A percentile compares a stretch with the other conserved stretches of the same genome.
Conservation (phyloP, 2,329 filamentous ascomycete genomes). For the Laburnicola sp. region DNA sequence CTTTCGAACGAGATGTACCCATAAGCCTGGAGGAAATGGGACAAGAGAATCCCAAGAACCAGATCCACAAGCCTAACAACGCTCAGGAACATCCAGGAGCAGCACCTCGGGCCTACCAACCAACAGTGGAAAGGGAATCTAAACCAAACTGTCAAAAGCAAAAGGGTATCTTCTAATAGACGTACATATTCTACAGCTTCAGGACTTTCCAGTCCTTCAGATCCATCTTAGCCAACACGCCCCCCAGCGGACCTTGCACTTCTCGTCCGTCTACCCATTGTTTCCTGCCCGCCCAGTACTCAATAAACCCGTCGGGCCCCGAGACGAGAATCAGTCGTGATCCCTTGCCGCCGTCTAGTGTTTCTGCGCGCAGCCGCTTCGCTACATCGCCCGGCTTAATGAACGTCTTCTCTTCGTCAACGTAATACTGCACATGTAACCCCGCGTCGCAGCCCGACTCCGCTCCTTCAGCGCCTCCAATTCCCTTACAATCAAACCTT, state of each 20-base stretch:
- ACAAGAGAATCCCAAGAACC: no score
- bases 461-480: conserved; percentile 63
- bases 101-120: no score
- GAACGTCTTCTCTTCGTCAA: conserved; percentile 75
- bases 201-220: conserved; percentile 61
- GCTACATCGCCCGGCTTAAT: conserved; percentile 55
- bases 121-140: no score
- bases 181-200: conserved; percentile 54
- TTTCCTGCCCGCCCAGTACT: conserved; percentile 78
- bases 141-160: background rate
- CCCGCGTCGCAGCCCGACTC: conserved; percentile 20
- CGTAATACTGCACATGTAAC: conserved; percentile 68
- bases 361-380: conserved; percentile 23
- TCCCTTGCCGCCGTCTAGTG: conserved; percentile 40
- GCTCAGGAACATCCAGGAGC: no score
- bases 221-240: conserved; percentile 65
- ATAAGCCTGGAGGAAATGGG: no score
- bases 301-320: conserved; percentile 87
- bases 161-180: conserved; percentile 14
- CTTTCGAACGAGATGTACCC: no score
- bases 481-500: conserved; percentile 62
- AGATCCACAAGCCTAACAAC: no score
- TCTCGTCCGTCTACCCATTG: conserved; percentile 72
- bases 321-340: conserved; percentile 79
- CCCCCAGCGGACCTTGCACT: conserved; percentile 73